These are phyloP conservation scores for Didymellaceae sp. DNA, from an alignment of 2,329 filamentous ascomycete species.

Conservation along the genomic window DNA sequence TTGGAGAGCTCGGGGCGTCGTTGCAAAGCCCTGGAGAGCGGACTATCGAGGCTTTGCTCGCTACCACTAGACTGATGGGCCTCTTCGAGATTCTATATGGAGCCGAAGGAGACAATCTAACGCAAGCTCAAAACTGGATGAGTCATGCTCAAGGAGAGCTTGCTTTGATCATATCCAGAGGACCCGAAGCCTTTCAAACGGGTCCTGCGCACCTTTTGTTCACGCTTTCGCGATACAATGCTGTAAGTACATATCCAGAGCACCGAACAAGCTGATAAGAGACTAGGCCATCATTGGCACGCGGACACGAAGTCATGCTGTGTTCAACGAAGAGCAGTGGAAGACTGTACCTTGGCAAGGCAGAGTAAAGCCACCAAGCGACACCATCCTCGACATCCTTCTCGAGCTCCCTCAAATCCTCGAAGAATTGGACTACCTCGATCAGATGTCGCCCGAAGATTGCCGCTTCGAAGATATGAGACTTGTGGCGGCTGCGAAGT, in stretches of 20 bases:
- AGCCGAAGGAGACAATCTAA: conserved; percentile 23
- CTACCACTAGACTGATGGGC: conserved; percentile 26
- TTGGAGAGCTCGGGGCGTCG: conserved; percentile 32
- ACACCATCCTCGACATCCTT: conserved; percentile 44
- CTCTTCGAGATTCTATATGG: conserved; percentile 35
- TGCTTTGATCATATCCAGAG: conserved; percentile 28
- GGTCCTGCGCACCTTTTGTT: conserved; percentile 33
- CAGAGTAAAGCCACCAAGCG: conserved; percentile 41
- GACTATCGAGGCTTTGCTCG: conserved; percentile 34
- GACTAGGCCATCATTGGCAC: conserved; percentile 29
- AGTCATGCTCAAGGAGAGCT: conserved; percentile 39
- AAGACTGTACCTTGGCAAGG: conserved; percentile 46
- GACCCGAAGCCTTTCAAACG: conserved; percentile 25
- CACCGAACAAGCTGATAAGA: not conserved
- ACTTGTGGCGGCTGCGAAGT: conserved; percentile 19
- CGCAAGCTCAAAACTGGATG: conserved; percentile 37
- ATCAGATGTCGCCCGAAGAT: not conserved
- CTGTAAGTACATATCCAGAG: not conserved
- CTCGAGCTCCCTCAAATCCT: conserved; percentile 42
- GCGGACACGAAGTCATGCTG: conserved; percentile 47
- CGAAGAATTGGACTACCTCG: conserved; percentile 35
- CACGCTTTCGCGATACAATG: conserved; percentile 26
- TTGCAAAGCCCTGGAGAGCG: conserved; percentile 23
- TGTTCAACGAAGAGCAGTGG: conserved; percentile 43
- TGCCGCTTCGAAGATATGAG: conserved; percentile 9